A percentile compares a stretch with the other conserved stretches of the same genome.
Conservation (phyloP, 768 basidiomycete genomes). For the Austroboletus festivus region DNA sequence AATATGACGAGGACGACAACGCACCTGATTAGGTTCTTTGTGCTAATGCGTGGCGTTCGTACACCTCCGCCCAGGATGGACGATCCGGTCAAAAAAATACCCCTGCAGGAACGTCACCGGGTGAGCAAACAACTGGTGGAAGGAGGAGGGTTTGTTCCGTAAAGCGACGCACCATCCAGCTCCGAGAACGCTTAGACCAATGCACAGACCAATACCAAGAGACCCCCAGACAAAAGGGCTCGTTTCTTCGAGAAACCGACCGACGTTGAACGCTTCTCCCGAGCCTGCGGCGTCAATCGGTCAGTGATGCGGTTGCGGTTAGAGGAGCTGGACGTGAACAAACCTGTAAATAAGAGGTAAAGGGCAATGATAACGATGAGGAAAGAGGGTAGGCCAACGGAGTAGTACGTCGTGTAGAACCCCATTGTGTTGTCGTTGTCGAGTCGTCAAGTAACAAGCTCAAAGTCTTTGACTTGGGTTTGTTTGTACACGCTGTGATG, state of each 20-base stretch:
- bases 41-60: conserved; percentile 86
- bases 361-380: conserved; percentile 60
- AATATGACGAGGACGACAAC: conserved; percentile 12
- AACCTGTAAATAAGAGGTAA: conserved; percentile 90
- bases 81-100: too few species aligned
- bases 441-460: too few species aligned
- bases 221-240: conserved; percentile 93
- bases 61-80: conserved; percentile 62
- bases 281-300: conserved; percentile 52
- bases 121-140: background rate
- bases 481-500: conserved; percentile 8
- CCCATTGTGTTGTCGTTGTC: conserved; percentile 18
- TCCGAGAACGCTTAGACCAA: conserved; percentile 89
- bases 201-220: conserved; percentile 87
- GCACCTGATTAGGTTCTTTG: conserved; percentile 67
- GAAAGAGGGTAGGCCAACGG: conserved; percentile 63
- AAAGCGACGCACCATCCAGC: conserved; percentile 79
- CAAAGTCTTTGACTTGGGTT: background rate
- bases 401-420: conserved; percentile 47
- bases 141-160: background rate
- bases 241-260: conserved; percentile 89
- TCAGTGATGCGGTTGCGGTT: background rate
- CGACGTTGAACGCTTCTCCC: conserved; percentile 91
- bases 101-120: background rate
- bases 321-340: conserved; percentile 14